Evolutionary conservation across 1,284 basidiomycete genomes (phyloP), one percentile per base, ranked within the genome.

Genomic region (Irpex rosettiformis): DNA sequence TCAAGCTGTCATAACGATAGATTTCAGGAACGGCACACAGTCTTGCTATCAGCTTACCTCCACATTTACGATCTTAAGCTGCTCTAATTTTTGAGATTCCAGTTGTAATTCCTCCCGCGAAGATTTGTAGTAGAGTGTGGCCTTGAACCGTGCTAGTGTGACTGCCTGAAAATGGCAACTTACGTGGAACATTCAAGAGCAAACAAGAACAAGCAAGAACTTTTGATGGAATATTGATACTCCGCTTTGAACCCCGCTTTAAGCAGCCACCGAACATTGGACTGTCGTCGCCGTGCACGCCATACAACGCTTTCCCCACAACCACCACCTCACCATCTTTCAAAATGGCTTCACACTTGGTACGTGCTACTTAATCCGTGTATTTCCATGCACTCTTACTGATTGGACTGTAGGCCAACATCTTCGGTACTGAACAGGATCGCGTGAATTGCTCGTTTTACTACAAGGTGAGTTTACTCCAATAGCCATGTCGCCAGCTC

Each of bases 371-470:
- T 22, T 30, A 16, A 37, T 52, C 54, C 52, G 40, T 47, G 7
- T 37, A 18, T 54, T 22, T 13, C 29, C 25, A n/a, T 16, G 28
- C 47, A 21, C 10, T 22, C 28, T 43, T 30, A 47, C 10, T 30
- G 40, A 16, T 13, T 40, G 18, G 55, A 10, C 18, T 51, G 0
- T 47, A 90, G 89, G 90, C 90, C 64, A 91, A 92, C 63, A 93
- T 93, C 67, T 92, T 93, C 69, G 89, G 90, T 69, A 91, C 90
- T 62, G 93, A 95, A 73, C 93, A 95, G 74, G 93, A 95, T 72
- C 89, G 93, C 67, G 94, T 95, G 60, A 96, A 96, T 69, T 96
- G 93, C 71, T 95, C 94, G 2, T 96, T 96, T 76, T 96, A 96
- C 74, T 94, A 94, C 79, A 96, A 96, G 77, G 92, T 91, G 64